Evolutionary conservation across 768 basidiomycete species (phyloP), one percentile per base, ranked within the genome.

Genomic region (Rubroboletus satanas): DNA sequence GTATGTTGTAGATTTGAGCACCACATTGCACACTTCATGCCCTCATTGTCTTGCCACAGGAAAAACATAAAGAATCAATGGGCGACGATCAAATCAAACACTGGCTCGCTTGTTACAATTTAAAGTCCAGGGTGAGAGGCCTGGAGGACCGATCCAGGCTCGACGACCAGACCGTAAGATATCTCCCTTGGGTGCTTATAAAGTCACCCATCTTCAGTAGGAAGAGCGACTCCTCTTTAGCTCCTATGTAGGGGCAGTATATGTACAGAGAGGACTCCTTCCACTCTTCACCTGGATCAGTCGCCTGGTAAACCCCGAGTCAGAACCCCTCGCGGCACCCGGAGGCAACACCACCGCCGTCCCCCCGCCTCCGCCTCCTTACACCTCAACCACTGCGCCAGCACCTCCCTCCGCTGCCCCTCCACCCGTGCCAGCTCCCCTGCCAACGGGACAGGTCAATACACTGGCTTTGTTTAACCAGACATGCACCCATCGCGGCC

Each of bases 211-310:
- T 45, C 39, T 28, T 49, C 33, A 32, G 17, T 57, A 88, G 85
- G 84, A 84, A 68, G 78, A 81, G 51, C 74, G 74, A 28, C 70
- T 67, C 42, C 78, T 84, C 46, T 86, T 86, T 58, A 62, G 79
- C 61, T 79, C 80, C 18, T 88, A 87, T 58, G 73, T 88, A 12
- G 87, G 85, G 9, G 87, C 84, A n/a, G 67, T 85, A 12, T 84
- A 80, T 65, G 72, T 78, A n/a, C 79, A 81, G 48, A 78, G 75
- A 51, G 87, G 86, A 21, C 63, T 80, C 35, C 42, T 62, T 5
- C 63, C 67, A 7, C 74, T 87, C 46, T 75, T 83, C 62, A 61
- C 68, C 23, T 89, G 85, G 85, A 78, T 87, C 32, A 79, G 79
- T 45, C 73, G 73, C 49, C 73, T 87, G 28, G 73, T 87, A 47